A percentile compares a stretch with the other conserved stretches of the same genome.
Conservation (phyloP, 495 filamentous ascomycete species). For the Poronia punctata region DNA sequence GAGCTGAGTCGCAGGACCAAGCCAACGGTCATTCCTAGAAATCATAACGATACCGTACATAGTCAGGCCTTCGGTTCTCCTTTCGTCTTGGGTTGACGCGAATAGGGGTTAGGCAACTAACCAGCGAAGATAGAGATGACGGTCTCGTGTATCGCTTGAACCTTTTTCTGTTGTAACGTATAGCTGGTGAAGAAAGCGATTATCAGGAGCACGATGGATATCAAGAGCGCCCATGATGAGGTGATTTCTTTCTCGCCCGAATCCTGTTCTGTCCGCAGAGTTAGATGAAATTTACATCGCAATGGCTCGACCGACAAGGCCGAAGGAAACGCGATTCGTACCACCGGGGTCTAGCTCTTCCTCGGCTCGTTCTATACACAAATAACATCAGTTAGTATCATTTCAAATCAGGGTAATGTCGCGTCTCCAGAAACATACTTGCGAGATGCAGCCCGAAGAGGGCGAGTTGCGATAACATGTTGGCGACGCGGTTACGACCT, state of each 20-base stretch:
- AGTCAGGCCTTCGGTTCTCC: slow-evolving; percentile 2
- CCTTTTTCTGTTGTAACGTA: slow-evolving; percentile 85
- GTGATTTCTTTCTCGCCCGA: slow-evolving; percentile 74
- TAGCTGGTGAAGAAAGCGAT: slow-evolving; percentile 95
- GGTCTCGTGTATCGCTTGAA: slow-evolving; percentile 96
- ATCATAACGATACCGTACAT: too few species aligned
- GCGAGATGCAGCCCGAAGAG: slow-evolving; percentile 35
- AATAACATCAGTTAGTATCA: slow-evolving; percentile 1
- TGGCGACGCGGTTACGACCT: slow-evolving; percentile 10
- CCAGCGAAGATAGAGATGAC: slow-evolving; percentile 97
- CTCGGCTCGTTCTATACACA: slow-evolving; percentile 35
- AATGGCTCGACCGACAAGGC: slow-evolving; percentile 2
- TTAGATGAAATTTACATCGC: slow-evolving; percentile 20
- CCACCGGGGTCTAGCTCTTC: slow-evolving; percentile 47
- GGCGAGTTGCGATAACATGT: slow-evolving; percentile 29
- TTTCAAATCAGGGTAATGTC: not conserved
- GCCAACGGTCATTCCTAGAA: slow-evolving; percentile 89
- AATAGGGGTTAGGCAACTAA: slow-evolving; percentile 32
- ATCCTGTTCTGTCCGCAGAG: slow-evolving; percentile 33
- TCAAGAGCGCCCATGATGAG: slow-evolving; percentile 94
- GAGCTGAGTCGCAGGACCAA: slow-evolving; percentile 76
- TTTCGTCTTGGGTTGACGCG: not conserved
- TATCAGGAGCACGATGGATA: slow-evolving; percentile 87
- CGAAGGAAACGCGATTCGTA: slow-evolving; percentile 20
- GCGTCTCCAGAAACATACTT: slow-evolving; percentile 24